Evolutionary conservation across 2,329 filamentous ascomycete species (phyloP).

Genomic region (Davidsoniella virescens): DNA sequence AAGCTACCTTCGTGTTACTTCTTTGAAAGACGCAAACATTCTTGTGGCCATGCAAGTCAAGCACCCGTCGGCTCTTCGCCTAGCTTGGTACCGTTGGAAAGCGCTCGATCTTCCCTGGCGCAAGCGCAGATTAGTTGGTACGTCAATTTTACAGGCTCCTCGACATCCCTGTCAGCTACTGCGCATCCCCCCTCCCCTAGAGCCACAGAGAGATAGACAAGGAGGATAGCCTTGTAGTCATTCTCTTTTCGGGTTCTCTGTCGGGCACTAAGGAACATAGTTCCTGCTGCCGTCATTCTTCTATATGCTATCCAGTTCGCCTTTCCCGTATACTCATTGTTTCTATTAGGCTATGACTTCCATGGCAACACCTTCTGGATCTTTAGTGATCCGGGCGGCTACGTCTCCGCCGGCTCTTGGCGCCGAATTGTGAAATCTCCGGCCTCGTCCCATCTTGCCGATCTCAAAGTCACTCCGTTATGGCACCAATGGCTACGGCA

Average conservation of each 20-base stretch:
- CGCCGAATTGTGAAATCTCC: slow-evolving; percentile 48
- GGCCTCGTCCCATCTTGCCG: slow-evolving; percentile 33
- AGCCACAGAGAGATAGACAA: too few relatives aligned
- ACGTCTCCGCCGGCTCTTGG: slow-evolving; percentile 27
- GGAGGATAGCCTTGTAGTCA: not conserved
- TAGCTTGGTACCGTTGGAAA: slow-evolving; percentile 46
- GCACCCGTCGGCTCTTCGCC: slow-evolving; percentile 14
- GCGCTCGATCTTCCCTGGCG: slow-evolving; percentile 46
- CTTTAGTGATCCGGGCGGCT: slow-evolving; percentile 35
- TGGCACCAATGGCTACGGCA: slow-evolving; percentile 58
- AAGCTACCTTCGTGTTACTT: too few relatives aligned
- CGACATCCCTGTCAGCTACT: not conserved
- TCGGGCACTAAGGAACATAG: too few relatives aligned
- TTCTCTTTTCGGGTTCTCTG: not conserved
- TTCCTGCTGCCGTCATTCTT: not conserved
- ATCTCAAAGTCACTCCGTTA: slow-evolving; percentile 40
- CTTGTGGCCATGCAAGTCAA: slow-evolving; percentile 7
- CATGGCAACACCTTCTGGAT: slow-evolving; percentile 55
- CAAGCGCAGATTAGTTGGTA: slow-evolving; percentile 45
- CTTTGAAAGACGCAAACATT: not conserved
- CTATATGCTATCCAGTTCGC: not conserved
- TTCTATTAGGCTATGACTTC: slow-evolving; percentile 40
- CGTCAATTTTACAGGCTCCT: slow-evolving; percentile 14
- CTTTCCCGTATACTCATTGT: not conserved
- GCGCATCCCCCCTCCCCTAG: not conserved